Percentiles rank a stretch among this genome's conserved stretches.
Evolutionary conservation across 495 filamentous ascomycete genomes (phyloP).

Genomic region (Penicillium goetzii): DNA sequence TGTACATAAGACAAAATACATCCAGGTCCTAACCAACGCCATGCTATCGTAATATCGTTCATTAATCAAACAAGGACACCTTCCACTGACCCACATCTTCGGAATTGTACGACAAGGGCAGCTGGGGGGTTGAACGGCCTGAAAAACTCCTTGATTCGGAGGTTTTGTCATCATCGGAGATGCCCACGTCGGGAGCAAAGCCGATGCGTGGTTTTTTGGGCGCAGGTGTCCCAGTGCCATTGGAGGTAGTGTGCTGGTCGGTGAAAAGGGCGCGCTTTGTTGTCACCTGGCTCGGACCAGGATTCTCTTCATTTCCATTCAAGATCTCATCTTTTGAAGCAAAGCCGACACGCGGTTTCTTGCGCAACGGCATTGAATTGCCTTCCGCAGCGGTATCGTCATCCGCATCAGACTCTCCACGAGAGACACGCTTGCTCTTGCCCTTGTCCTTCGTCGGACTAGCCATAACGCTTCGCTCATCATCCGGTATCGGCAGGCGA

Average conservation of each 20-base stretch:
- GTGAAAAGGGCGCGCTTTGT: background rate
- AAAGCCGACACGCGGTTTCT: conserved; percentile 27
- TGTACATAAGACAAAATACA: background rate
- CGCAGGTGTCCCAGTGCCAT: background rate
- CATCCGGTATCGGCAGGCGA: conserved; percentile 43
- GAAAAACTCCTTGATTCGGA: background rate
- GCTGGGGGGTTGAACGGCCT: background rate
- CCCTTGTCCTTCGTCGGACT: conserved; percentile 8
- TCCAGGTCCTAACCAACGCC: background rate
- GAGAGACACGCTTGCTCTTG: background rate
- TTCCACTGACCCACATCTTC: background rate
- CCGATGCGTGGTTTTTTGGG: background rate
- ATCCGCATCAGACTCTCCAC: conserved; percentile 22
- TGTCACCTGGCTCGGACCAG: background rate
- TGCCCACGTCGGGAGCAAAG: conserved; percentile 1
- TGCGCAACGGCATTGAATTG: background rate
- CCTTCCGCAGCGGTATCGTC: background rate
- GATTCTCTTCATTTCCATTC: conserved; percentile 28
- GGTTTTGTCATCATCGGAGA: background rate
- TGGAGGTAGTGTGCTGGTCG: background rate
- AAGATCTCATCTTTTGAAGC: conserved; percentile 11
- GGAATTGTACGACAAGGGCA: too few relatives aligned
- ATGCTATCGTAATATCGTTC: background rate
- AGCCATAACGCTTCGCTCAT: conserved; percentile 11
- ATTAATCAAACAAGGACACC: background rate